phyloP scores from a whole-genome alignment of 345 rosid genomes.

The Excoecaria cochinchinensis region DNA sequence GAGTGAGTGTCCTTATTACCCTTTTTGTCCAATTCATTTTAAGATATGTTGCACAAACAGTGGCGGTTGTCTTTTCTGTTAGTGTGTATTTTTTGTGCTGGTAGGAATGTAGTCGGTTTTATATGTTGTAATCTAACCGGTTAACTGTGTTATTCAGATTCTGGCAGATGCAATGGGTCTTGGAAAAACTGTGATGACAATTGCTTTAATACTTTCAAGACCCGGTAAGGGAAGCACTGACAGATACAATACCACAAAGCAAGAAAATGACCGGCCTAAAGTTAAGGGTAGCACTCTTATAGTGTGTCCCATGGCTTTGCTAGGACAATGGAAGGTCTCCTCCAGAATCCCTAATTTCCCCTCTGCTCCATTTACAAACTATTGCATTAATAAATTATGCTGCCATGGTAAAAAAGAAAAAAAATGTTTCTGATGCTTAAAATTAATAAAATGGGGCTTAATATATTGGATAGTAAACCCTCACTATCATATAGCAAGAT shows the following conservation, averaged over 20 bases:
- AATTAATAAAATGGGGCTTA: not conserved
- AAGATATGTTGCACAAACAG: not conserved
- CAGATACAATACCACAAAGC: conserved; percentile 16
- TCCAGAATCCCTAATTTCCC: not conserved
- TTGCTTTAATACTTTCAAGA: conserved; percentile 64
- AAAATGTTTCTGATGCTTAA: not conserved
- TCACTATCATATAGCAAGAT: not conserved
- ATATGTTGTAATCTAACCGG: conserved; percentile 3
- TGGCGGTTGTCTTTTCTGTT: not conserved
- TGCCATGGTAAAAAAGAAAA: not conserved
- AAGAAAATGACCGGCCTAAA: conserved; percentile 24
- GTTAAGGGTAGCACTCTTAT: conserved; percentile 67
- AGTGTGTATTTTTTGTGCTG: not conserved
- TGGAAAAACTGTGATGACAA: conserved; percentile 78
- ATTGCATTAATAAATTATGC: not conserved
- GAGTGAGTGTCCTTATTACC: conserved; percentile 41
- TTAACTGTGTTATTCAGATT: conserved; percentile 33
- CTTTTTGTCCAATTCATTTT: not conserved
- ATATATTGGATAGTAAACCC: not conserved
- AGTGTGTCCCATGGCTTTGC: conserved; percentile 69
- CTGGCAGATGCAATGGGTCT: conserved; percentile 85
- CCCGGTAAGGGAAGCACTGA: conserved; percentile 42
- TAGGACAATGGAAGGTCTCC: conserved; percentile 73
- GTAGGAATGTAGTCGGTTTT: not conserved
- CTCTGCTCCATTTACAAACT: not conserved